These are phyloP conservation scores for Ceratocystis colombiana DNA, from an alignment of 2,329 filamentous ascomycete species.

Conservation along the genomic window DNA sequence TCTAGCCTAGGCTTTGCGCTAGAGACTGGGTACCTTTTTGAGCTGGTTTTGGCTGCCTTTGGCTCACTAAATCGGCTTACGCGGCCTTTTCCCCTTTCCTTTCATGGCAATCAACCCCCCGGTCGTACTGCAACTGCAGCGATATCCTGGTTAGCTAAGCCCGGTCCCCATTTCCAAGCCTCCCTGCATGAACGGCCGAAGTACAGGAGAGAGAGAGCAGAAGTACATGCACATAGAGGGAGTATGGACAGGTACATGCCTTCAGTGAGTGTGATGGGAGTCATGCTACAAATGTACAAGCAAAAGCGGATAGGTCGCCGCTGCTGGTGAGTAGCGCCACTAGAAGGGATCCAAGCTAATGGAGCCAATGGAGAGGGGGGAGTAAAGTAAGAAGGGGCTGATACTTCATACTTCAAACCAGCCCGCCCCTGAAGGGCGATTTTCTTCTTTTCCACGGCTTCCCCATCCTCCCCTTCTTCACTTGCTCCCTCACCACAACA, in stretches of 20 bases:
- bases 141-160: constrained; percentile 12
- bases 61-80: constrained; percentile 21
- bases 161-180: constrained; percentile 13
- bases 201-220: neutral
- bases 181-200: neutral
- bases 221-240: constrained; percentile 3
- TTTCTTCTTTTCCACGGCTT: neutral
- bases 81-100: constrained; percentile 24
- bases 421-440: constrained; percentile 4
- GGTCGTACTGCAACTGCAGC: constrained; percentile 3
- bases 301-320: neutral
- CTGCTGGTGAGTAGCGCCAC: constrained; percentile 3
- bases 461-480: neutral
- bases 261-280: neutral
- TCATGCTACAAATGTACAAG: neutral
- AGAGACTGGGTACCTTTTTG: neutral
- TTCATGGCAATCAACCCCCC: neutral
- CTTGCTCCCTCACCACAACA: neutral
- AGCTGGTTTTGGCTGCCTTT: neutral
- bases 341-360: constrained; percentile 8
- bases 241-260: neutral
- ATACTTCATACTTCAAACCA: constrained; percentile 14
- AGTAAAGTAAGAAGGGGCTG: constrained; percentile 8
- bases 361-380: constrained; percentile 7
- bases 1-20: neutral